Conservation (phyloP, 371 early-diverging fungal genomes). For the Circinella minor region DNA sequence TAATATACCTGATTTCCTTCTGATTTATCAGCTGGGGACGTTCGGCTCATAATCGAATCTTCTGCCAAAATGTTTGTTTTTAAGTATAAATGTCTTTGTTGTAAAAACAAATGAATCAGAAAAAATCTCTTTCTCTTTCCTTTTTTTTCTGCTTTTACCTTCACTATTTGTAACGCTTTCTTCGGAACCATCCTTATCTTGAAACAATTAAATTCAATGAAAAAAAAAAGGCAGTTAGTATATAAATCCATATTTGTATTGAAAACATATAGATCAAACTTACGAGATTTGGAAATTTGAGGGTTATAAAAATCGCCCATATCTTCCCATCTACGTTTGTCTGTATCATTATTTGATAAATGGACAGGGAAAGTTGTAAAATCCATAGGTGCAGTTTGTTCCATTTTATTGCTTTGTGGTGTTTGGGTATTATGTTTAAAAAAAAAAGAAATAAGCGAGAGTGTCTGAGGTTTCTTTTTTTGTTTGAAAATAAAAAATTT, state of each 20-base stretch:
- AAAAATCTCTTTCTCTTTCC: too few relatives aligned
- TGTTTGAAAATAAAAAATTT: too few relatives aligned
- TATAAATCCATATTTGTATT: too few relatives aligned
- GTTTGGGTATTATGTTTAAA: too few relatives aligned
- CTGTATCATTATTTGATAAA: not conserved
- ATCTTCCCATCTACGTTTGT: constrained; percentile 15
- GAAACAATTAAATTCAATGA: not conserved
- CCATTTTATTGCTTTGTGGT: too few relatives aligned
- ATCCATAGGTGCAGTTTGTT: not conserved
- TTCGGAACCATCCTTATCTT: constrained; percentile 20
- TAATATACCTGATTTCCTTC: not conserved
- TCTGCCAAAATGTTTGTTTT: not conserved
- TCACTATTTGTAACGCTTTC: constrained; percentile 14
- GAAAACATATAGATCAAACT: not conserved
- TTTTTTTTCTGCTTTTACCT: not conserved
- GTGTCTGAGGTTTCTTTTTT: too few relatives aligned
- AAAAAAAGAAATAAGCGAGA: too few relatives aligned
- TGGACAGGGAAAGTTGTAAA: not conserved
- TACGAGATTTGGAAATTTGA: not conserved
- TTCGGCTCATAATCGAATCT: constrained; percentile 7
- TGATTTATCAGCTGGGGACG: constrained; percentile 6
- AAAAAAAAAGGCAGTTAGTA: not conserved
- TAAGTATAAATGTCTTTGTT: too few relatives aligned
- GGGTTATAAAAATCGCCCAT: not conserved
- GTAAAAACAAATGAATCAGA: not conserved